A percentile compares a stretch with the other conserved stretches of the same genome.
phyloP scores from a whole-genome alignment of 352 stramenopile genomes.

The Blastocystis hominis region DNA sequence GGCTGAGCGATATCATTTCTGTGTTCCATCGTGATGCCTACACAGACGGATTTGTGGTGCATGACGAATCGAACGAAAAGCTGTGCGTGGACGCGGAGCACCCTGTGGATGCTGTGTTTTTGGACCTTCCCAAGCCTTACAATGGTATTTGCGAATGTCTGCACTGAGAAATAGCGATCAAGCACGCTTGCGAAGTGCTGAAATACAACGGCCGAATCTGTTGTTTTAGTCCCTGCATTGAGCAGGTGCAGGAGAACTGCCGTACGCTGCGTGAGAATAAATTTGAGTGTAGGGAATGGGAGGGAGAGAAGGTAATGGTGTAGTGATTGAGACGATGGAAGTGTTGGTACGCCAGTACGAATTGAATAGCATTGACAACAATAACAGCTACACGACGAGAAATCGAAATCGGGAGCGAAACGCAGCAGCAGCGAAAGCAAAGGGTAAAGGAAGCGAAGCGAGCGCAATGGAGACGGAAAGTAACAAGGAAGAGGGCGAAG shows the following conservation, averaged over 20 bases:
- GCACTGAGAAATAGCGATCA: conserved; percentile 69
- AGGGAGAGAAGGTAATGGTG: not conserved
- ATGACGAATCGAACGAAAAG: conserved; percentile 54
- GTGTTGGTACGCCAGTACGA: conserved; percentile 58
- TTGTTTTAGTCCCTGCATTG: conserved; percentile 94
- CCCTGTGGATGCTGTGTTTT: conserved; percentile 82
- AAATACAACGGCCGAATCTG: conserved; percentile 82
- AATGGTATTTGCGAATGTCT: not conserved
- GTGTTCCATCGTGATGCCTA: conserved; percentile 88
- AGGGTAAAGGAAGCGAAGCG: not conserved
- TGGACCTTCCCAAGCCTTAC: conserved; percentile 95
- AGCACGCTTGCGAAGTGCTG: conserved; percentile 79
- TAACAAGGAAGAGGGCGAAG: not conserved
- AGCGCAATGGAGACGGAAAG: not conserved
- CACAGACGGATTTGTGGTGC: conserved; percentile 67
- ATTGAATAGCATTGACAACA: conserved; percentile 54
- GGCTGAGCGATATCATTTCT: conserved; percentile 77
- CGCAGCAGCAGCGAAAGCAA: not conserved
- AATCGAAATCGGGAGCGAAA: conserved; percentile 9
- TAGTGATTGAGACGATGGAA: conserved; percentile 61
- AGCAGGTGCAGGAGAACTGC: conserved; percentile 87
- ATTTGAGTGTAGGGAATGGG: conserved; percentile 65
- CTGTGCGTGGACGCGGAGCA: conserved; percentile 18
- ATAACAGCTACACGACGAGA: conserved; percentile 41
- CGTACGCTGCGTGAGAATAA: conserved; percentile 68